phyloP scores from a whole-genome alignment of 192 early-diverging fungal species.

The Chytriomyces hyalinus region DNA sequence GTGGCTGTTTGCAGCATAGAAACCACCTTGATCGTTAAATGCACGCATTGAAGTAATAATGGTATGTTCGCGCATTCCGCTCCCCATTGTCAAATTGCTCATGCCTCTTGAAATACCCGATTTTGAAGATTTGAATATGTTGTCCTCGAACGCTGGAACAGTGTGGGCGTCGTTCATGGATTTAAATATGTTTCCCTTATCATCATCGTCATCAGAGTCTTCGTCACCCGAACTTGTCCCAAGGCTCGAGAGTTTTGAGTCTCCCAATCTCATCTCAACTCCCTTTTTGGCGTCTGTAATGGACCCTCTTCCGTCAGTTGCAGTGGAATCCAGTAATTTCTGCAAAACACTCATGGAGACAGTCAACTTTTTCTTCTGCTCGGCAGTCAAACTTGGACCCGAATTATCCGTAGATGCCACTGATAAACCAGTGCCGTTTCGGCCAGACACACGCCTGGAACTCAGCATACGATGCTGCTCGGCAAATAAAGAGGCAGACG shows the following conservation, averaged over 20 bases:
- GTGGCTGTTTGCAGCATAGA: too few species aligned
- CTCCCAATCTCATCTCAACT: slow-evolving; percentile 31
- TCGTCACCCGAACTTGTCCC: slow-evolving; percentile 19
- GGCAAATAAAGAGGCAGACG: neutral
- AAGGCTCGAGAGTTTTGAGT: slow-evolving; percentile 14
- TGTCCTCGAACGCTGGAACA: neutral
- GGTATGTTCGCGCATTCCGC: too few species aligned
- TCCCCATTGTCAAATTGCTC: too few species aligned
- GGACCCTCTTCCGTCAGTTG: neutral
- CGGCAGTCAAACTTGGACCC: neutral
- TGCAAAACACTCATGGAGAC: slow-evolving; percentile 24
- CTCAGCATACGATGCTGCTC: neutral
- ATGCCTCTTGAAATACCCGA: too few species aligned
- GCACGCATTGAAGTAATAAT: too few species aligned
- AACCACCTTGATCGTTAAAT: too few species aligned
- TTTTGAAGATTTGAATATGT: too few species aligned
- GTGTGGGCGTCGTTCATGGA: neutral
- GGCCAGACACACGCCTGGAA: neutral
- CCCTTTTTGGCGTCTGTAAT: neutral
- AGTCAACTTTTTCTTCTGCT: slow-evolving; percentile 13
- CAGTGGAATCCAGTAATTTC: slow-evolving; percentile 13
- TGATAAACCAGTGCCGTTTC: neutral
- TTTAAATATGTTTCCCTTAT: neutral
- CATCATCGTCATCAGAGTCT: neutral
- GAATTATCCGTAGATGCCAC: neutral